phyloP scores from a whole-genome alignment of 2,329 filamentous ascomycete species.

The Fusarium gaditjirri region DNA sequence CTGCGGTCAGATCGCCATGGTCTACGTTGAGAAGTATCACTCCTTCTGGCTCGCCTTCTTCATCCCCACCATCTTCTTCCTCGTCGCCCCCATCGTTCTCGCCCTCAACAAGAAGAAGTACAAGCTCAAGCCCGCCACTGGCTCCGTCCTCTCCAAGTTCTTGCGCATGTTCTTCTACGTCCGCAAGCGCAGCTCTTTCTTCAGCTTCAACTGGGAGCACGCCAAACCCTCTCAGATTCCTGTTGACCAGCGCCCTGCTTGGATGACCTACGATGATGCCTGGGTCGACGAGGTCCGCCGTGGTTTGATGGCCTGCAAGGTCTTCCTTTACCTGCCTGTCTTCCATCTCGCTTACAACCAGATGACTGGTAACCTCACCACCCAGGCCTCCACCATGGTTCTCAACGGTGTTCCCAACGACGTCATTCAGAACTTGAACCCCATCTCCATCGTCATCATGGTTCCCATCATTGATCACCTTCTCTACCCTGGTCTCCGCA shows the following conservation, averaged over 20 bases:
- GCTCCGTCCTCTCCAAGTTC: conserved; percentile 77
- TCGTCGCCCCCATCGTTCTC: conserved; percentile 70
- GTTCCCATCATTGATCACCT: conserved; percentile 76
- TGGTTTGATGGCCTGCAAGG: conserved; percentile 74
- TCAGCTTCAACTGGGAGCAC: conserved; percentile 73
- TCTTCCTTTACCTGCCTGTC: conserved; percentile 77
- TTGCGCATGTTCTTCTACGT: conserved; percentile 68
- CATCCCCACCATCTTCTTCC: conserved; percentile 74
- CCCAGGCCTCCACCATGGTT: conserved; percentile 73
- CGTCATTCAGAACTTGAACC: conserved; percentile 79
- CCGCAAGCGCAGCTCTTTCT: conserved; percentile 72
- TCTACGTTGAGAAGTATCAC: conserved; percentile 79
- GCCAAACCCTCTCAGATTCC: conserved; percentile 74
- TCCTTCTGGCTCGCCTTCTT: conserved; percentile 80
- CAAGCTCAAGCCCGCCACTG: conserved; percentile 71
- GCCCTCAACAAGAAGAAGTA: conserved; percentile 70
- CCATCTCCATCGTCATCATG: conserved; percentile 79
- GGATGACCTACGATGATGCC: conserved; percentile 86
- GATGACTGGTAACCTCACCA: conserved; percentile 69
- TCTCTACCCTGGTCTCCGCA: conserved; percentile 75
- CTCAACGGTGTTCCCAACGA: conserved; percentile 81
- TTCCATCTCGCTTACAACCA: conserved; percentile 70
- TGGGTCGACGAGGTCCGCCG: conserved; percentile 84
- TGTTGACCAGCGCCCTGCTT: conserved; percentile 65
- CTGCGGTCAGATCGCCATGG: conserved; percentile 69